Conservation (phyloP, 2,329 filamentous ascomycete genomes). For the Fusarium sp. region DNA sequence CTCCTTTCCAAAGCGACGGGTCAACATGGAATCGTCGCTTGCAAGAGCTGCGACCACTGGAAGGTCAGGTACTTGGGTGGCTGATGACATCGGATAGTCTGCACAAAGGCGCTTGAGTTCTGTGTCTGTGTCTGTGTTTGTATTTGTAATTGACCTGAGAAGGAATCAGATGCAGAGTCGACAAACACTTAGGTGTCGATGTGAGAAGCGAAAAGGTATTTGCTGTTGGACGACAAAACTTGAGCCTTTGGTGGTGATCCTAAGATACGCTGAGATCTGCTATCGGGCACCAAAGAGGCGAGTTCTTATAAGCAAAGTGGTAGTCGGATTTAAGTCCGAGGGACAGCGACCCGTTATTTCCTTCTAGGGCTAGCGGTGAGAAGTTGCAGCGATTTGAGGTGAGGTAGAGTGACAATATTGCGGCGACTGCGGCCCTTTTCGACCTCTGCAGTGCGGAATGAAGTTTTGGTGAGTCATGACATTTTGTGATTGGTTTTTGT, state of each 20-base stretch:
- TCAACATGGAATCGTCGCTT: slow-evolving; percentile 73
- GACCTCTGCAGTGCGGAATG: slow-evolving; percentile 8
- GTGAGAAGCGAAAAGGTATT: neutral
- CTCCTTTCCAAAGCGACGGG: slow-evolving; percentile 81
- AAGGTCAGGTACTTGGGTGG: slow-evolving; percentile 47
- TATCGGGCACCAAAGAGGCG: slow-evolving; percentile 19
- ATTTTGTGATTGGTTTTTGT: slow-evolving; percentile 26
- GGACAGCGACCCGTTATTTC: slow-evolving; percentile 22
- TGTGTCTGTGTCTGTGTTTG: slow-evolving; percentile 1
- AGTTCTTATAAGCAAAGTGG: slow-evolving; percentile 13
- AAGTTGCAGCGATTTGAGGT: slow-evolving; percentile 14
- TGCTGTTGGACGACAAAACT: neutral
- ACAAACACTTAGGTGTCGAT: slow-evolving; percentile 2
- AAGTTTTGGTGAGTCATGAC: slow-evolving; percentile 30
- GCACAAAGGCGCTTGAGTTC: slow-evolving; percentile 6
- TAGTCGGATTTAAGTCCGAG: slow-evolving; percentile 29
- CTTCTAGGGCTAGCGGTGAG: slow-evolving; percentile 33
- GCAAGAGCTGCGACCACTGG: slow-evolving; percentile 59
- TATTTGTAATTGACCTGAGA: slow-evolving; percentile 32
- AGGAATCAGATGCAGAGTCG: neutral
- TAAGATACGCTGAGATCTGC: slow-evolving; percentile 1
- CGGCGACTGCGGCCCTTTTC: slow-evolving; percentile 33
- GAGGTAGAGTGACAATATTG: slow-evolving; percentile 7
- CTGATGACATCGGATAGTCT: slow-evolving; percentile 46
- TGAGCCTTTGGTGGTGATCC: neutral